Evolutionary conservation across 257 asterid species (phyloP), one percentile per base, ranked within the genome.

Genomic region (Primulina tabacum): DNA sequence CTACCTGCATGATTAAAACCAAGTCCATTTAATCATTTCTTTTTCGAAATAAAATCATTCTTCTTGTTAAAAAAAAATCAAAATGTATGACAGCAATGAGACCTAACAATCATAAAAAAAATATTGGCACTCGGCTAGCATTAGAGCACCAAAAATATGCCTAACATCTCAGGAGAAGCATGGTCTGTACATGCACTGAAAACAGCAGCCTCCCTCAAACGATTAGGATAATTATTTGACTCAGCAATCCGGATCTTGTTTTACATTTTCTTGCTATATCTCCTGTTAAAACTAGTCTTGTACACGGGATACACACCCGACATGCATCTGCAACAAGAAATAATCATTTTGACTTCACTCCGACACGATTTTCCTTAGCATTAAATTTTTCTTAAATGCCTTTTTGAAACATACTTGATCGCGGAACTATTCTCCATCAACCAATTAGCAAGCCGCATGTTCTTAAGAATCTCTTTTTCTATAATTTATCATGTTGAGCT

Each of bases 1-100:
- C 96, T 67, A 84, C 61, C 94, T 86, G 84, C 76, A 75, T 12
- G 33, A 63, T 26, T 28, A 68, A 61, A 59, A 20, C 26, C 34
- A 20, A 35, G 38, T 8, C 8, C 32, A 57, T 6, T 0, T 18
- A 47, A 12, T 52, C 56, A 47, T 28, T 50, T 61, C 18, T 28
- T 30, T 30, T 30, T 34, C 9, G 7, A 35, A 64, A 20, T 33
- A 4, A n/a, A 20, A 40, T 65, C 30, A 64, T 18, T 8, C 16
- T 20, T 33, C 52, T 40, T 37, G 29, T 17, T 8, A 26, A 24
- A 21, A 28, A 64, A 34, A 12, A 64, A 14, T 43, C n/a, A 12
- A 4, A 43, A 43, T 43, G 55, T 14, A 43, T 4, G 55, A 1
- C 7, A 43, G n/a, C 57, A 50, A 50, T 16, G 57, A 17, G 8